Evolutionary conservation across 495 filamentous ascomycete genomes (phyloP).

Genomic region (Trichoderma asperelloides): DNA sequence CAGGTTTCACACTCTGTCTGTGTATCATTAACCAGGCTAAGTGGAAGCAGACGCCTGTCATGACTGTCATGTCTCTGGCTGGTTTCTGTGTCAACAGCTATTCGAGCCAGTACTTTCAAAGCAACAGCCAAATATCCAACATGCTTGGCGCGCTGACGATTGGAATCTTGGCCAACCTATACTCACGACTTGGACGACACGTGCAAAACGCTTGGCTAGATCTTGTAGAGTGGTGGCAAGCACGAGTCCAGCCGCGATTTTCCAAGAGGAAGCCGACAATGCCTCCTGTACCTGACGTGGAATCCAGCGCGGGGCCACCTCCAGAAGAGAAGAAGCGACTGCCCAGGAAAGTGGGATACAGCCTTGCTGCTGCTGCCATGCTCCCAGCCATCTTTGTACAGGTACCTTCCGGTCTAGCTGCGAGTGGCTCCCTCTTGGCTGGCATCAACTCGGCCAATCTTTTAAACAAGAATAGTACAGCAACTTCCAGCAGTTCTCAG

Average conservation of each 20-base stretch:
- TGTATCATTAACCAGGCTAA: slow-evolving; percentile 83
- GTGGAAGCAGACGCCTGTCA: slow-evolving; percentile 78
- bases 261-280: background rate
- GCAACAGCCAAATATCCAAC: slow-evolving; percentile 73
- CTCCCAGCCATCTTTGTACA: slow-evolving; percentile 92
- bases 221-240: slow-evolving; percentile 19
- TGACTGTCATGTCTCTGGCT: slow-evolving; percentile 70
- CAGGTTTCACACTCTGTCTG: slow-evolving; percentile 73
- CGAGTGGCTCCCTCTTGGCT: slow-evolving; percentile 71
- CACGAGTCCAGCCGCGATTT: slow-evolving; percentile 17
- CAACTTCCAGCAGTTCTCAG: slow-evolving; percentile 27
- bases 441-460: slow-evolving; percentile 78
- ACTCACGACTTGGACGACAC: slow-evolving; percentile 60
- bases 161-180: slow-evolving; percentile 79
- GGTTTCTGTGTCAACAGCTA: slow-evolving; percentile 89
- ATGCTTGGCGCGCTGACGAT: slow-evolving; percentile 81
- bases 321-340: slow-evolving; percentile 10
- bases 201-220: slow-evolving; percentile 23
- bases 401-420: slow-evolving; percentile 83
- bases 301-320: slow-evolving; percentile 11
- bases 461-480: slow-evolving; percentile 29
- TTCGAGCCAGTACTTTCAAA: slow-evolving; percentile 57
- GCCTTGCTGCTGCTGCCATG: slow-evolving; percentile 79
- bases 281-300: background rate
- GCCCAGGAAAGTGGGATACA: slow-evolving; percentile 44